Conservation (phyloP, 208 protist species). For the Herpetomonas tarakana region DNA sequence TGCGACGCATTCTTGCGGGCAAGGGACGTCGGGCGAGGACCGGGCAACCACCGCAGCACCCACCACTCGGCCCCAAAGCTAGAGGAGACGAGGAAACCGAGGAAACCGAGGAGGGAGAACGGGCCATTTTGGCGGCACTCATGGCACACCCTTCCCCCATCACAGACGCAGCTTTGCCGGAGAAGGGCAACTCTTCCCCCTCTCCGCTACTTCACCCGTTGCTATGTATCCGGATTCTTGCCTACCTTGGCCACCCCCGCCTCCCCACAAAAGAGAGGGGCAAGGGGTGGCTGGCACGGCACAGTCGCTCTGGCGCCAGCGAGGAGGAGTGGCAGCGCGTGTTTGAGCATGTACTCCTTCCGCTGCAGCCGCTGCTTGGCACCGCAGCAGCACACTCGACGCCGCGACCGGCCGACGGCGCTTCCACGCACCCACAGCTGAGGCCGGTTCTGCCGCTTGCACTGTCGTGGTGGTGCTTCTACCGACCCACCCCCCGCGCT, state of each 20-base stretch:
- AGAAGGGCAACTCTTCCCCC: too few species aligned
- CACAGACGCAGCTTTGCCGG: too few species aligned
- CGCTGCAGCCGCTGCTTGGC: constrained; percentile 1
- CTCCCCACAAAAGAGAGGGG: not conserved
- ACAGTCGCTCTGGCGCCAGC: not conserved
- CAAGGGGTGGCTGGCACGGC: not conserved
- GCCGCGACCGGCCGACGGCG: not conserved
- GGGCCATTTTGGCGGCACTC: too few species aligned
- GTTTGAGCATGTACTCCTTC: not conserved
- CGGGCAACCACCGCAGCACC: too few species aligned
- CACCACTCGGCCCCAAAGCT: too few species aligned
- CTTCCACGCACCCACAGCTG: not conserved
- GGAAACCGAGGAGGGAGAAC: too few species aligned
- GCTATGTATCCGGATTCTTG: constrained; percentile 44
- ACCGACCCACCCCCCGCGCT: too few species aligned
- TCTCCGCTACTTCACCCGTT: constrained; percentile 42
- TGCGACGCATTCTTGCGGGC: too few species aligned
- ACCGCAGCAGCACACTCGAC: not conserved
- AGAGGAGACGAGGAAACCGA: too few species aligned
- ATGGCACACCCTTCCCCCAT: too few species aligned
- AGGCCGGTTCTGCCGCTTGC: not conserved
- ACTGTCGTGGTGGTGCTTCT: not conserved
- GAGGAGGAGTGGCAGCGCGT: not conserved
- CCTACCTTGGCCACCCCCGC: constrained; percentile 43
- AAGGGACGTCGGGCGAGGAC: too few species aligned